Evolutionary conservation across 2,329 filamentous ascomycete species (phyloP).

Genomic region (Epichloe uncinata): DNA sequence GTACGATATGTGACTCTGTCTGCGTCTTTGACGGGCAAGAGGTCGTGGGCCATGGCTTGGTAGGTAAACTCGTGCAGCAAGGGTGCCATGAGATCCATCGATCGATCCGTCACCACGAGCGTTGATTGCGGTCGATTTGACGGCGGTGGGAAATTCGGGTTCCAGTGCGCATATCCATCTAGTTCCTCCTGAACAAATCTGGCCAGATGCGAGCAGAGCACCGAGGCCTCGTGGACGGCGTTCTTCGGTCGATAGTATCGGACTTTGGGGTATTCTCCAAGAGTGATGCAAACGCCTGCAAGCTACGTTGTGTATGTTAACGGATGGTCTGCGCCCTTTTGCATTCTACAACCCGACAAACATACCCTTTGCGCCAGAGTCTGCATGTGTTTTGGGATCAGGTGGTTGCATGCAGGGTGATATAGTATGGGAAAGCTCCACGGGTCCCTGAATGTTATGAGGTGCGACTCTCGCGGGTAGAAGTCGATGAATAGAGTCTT

Average conservation of each 20-base stretch:
- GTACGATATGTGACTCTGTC: slow-evolving; percentile 83
- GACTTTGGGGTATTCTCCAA: slow-evolving; percentile 90
- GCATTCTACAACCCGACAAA: background rate
- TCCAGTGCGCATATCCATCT: slow-evolving; percentile 75
- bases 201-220: slow-evolving; percentile 77
- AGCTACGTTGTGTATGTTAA: slow-evolving; percentile 15
- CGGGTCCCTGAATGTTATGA: slow-evolving; percentile 85
- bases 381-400: slow-evolving; percentile 75
- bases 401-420: slow-evolving; percentile 75
- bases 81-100: slow-evolving; percentile 83
- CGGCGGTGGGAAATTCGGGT: slow-evolving; percentile 65
- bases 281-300: slow-evolving; percentile 62
- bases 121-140: slow-evolving; percentile 66
- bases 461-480: slow-evolving; percentile 78
- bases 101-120: slow-evolving; percentile 77
- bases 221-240: slow-evolving; percentile 71
- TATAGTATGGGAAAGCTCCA: slow-evolving; percentile 92
- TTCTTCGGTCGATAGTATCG: slow-evolving; percentile 73
- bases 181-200: slow-evolving; percentile 85
- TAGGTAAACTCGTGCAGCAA: slow-evolving; percentile 95
- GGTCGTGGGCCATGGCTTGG: slow-evolving; percentile 93
- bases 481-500: slow-evolving; percentile 79
- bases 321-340: background rate
- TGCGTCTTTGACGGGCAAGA: slow-evolving; percentile 75
- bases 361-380: slow-evolving; percentile 73